Evolutionary conservation across 495 filamentous ascomycete genomes (phyloP), one percentile per base, ranked within the genome.

Genomic region (Penicillium antarcticum): DNA sequence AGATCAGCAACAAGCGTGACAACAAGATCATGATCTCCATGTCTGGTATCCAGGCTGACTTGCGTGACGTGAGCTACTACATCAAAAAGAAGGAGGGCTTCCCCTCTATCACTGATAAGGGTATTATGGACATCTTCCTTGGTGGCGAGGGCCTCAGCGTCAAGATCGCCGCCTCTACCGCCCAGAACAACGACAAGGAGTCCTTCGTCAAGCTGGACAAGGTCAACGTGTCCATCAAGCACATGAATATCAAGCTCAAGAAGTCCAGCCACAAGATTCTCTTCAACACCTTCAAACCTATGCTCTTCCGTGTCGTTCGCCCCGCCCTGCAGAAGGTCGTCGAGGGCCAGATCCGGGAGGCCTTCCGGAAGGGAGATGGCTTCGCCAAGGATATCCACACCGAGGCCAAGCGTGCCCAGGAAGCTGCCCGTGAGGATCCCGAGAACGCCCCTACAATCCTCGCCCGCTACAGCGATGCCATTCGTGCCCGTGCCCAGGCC

Each of bases 61-160:
- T 77, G 2, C 62, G 67, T 46, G 94, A 97, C 68, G 88, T 98
- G 44, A 87, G 86, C 75, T 98, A 95, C 77, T 92, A 96, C 68
- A 80, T 98, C 75, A 91, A 95, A 71, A 87, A 86, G 73, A 98
- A 98, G 80, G 77, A 95, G 65, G 95, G 95, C 37, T 97, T 97
- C 77, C 95, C 92, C 2, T 82, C 87, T 11, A 76, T 98, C 66
- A 91, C 83, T 40, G 94, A 98, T 61, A 87, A 80, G 3, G 94
- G 94, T 71, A 72, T 98, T 24, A 88, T 89, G 76, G 90, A 97
- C 62, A 86, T 98, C 65, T 84, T 89, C 71, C 80, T 98, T 40
- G 89, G 86, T 32, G 94, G 95, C 42, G 79, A 85, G 23, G 94
- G 94, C 34, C 86, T 98, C 69, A 84, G 83, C 61, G 96, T 97